Percentiles rank a stretch among this genome's conserved stretches.
Conservation (phyloP, 2,329 filamentous ascomycete genomes). For the Parascedosporium putredinis region DNA sequence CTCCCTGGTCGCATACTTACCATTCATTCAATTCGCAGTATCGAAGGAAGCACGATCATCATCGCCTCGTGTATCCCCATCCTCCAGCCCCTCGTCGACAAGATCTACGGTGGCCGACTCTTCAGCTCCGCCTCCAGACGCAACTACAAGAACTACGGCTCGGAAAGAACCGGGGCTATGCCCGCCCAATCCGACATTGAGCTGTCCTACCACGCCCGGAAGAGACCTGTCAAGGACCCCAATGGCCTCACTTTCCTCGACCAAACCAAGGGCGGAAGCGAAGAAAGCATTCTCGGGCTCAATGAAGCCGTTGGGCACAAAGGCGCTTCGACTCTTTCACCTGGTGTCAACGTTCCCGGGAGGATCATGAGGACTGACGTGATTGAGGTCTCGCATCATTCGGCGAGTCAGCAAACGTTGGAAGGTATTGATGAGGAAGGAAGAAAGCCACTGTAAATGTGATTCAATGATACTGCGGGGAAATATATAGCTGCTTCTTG, state of each 20-base stretch:
- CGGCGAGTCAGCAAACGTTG: neutral
- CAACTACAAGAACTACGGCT: constrained; percentile 7
- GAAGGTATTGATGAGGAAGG: neutral
- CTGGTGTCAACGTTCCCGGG: neutral
- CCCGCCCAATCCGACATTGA: constrained; percentile 7
- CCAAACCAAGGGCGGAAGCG: constrained; percentile 10
- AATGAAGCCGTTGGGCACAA: neutral
- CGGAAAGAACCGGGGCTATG: neutral
- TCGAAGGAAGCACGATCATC: constrained; percentile 24
- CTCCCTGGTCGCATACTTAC: neutral
- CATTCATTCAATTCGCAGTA: constrained; percentile 11
- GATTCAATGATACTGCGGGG: neutral
- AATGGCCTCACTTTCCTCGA: constrained; percentile 12
- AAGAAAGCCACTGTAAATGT: neutral
- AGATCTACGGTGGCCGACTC: constrained; percentile 13
- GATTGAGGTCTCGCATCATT: neutral
- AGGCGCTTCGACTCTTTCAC: neutral
- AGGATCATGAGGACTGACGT: neutral
- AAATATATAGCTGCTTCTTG: neutral
- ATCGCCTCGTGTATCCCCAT: constrained; percentile 25
- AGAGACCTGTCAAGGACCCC: constrained; percentile 7
- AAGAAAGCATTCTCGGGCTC: constrained; percentile 10
- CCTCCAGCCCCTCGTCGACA: constrained; percentile 21
- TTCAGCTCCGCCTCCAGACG: constrained; percentile 9
- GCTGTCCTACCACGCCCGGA: constrained; percentile 9